Base-by-base conservation (phyloP, 164 flowering plant species). In the Magnolia kwangsiensis region DNA sequence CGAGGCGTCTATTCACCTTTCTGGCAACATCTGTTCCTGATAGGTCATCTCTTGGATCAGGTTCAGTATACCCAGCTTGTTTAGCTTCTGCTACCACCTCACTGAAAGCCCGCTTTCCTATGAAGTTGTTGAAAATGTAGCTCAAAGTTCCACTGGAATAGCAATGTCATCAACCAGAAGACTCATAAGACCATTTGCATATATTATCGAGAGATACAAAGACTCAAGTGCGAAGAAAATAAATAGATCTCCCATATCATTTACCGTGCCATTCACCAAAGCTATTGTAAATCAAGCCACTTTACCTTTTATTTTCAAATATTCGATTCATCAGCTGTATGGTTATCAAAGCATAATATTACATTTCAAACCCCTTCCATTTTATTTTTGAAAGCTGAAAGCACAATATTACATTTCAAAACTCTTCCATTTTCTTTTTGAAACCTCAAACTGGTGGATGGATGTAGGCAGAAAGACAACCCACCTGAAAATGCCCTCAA, bases 31-130 rank as follows among this genome's bases (percentile, higher is more conserved):
- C 98, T 50, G 92, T 92, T 84, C 99, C 99, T 73, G 98, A 91
- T 20, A 96, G 86, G 88, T 96, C 99, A 87, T 96, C 99, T 67
- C 99, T 90, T 67, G 98, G 99, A 85, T 96, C 99, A 21, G 99
- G 98, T 75, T 96, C 98, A 51, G 98, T 94, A 82, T 87, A 94
- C 78, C 98, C 98, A 65, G 93, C 95, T 75, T 83, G 83, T 80
- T 92, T 96, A 79, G 99, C 99, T 83, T 90, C 98, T 72, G 88
- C 80, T 27, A 96, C 98, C 69, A 92, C 98, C 74, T 90, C 95
- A 80, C 98, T 96, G 77, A 94, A 96, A 68, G 82, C 67, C 77
- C 82, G 78, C 16, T 74, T 72, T 31, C 89, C 90, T 58, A 67
- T 75, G 63, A 92, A 94, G 85, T 84, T 92, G 89, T 94, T 96